Conservation (phyloP, 306 rosid genomes). For the Casuarina glauca region DNA sequence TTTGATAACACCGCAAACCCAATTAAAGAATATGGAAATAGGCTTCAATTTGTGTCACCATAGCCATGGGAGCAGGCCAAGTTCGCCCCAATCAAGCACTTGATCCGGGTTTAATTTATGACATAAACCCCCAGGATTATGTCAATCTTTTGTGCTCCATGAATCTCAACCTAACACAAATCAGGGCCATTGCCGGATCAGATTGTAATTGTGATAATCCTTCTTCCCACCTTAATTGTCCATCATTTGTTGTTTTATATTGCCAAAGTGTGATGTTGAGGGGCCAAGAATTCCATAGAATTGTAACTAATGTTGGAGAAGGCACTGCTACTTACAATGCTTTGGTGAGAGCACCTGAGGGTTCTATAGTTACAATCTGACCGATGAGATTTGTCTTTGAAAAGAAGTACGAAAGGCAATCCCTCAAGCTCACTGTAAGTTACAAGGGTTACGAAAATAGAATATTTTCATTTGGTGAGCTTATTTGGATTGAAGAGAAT, state of each 20-base stretch:
- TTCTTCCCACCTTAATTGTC: background rate
- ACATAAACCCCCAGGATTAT: conserved; percentile 21
- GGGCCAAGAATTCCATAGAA: background rate
- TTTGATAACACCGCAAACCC: background rate
- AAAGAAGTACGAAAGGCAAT: background rate
- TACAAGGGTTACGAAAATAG: no score
- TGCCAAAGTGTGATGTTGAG: background rate
- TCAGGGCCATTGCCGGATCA: background rate
- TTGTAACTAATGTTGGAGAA: conserved; percentile 1
- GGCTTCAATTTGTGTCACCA: background rate
- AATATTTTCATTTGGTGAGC: background rate
- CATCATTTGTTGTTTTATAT: background rate
- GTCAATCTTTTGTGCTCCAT: conserved; percentile 17
- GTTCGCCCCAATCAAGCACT: background rate
- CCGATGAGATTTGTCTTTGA: background rate
- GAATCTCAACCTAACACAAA: background rate
- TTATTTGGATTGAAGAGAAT: no score
- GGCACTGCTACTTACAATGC: background rate
- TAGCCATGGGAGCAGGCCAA: background rate
- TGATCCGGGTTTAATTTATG: conserved; percentile 30
- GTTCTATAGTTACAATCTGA: background rate
- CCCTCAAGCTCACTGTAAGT: no score
- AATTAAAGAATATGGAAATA: background rate
- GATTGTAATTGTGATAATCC: background rate
- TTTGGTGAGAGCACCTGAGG: background rate